A percentile compares a stretch with the other conserved stretches of the same genome.
phyloP scores from a whole-genome alignment of 2,329 filamentous ascomycete species.

The Clarireedia monteithiana region DNA sequence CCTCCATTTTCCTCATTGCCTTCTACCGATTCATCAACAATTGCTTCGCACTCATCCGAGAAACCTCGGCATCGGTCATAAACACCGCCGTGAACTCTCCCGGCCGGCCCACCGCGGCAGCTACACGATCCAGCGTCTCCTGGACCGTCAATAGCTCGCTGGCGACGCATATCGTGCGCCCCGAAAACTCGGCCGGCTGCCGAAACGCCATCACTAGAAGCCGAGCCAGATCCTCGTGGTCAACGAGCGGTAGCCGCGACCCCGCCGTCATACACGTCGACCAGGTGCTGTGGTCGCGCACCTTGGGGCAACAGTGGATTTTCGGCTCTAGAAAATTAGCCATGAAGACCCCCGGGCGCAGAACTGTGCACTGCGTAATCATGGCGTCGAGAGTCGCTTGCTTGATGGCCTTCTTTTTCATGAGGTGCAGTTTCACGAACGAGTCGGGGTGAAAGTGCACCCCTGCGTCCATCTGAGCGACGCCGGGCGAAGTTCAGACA shows the following conservation, averaged over 20 bases:
- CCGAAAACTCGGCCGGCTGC: not conserved
- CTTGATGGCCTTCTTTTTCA: not conserved
- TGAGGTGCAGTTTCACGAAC: not conserved
- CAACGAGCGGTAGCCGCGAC: not conserved
- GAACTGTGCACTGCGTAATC: not conserved
- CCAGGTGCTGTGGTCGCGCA: not conserved
- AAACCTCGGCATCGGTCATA: no score
- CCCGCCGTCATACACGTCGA: not conserved
- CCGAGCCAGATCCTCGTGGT: not conserved
- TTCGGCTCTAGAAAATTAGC: not conserved
- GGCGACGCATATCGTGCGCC: not conserved
- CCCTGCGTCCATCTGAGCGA: not conserved
- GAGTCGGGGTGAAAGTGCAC: not conserved
- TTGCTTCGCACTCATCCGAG: no score
- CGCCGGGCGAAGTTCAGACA: not conserved
- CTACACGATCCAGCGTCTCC: not conserved
- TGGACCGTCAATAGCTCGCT: not conserved
- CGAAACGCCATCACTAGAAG: not conserved
- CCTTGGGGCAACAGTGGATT: not conserved
- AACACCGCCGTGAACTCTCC: no score
- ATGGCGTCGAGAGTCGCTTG: not conserved
- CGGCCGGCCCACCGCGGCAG: not conserved
- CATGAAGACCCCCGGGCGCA: not conserved
- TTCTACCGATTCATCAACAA: no score
- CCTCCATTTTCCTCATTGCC: no score